Base-by-base conservation (phyloP, 306 rosid genomes). In the Corylus avellana region DNA sequence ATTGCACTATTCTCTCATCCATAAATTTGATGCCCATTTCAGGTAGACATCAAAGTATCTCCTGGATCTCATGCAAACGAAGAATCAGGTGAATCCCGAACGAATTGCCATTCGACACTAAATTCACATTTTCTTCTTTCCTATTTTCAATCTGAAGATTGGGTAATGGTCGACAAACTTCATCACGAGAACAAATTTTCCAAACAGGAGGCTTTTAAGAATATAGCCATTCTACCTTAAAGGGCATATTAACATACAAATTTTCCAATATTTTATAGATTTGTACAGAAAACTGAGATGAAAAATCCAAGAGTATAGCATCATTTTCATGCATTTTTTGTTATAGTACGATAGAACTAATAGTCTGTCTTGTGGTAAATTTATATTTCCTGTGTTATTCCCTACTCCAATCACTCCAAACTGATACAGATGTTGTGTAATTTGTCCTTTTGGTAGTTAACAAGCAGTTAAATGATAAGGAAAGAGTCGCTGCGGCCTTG, bases 31-130 rank as follows among this genome's bases (percentile, higher is more conserved):
- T 73, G 74, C 44, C 55, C 69, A 66, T 73, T 70, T 86, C 86
- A 92, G 98, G 98, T 92, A 87, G 98, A 94, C 82, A 94, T 94
- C 82, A 92, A 92, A 85, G 98, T 94, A 73, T 87, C 91, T 84
- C 94, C 97, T 4, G 98, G 98, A 85, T 94, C 98, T 72, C 98
- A 94, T 83, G 97, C 98, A 10, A 75, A 89, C 64, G 98, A 94
- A 86, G 97, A 91, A 71, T 92, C 97, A 71, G 97, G 98, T 94
- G 53, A 84, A 78, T 56, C 54, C 78, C 66, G 20, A 69, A 79
- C 62, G 70, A 42, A 5, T 76, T 17, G 32, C 14, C 46, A 72
- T 12, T 16, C 50, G 55, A 79, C 57, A n/a, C 68, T 42, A 39
- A 37, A 42, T 42, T 5, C 42, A 16, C 48, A 3, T 55, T 6